Base-by-base conservation (phyloP, 441 rosid species). In the Populus hybrid region DNA sequence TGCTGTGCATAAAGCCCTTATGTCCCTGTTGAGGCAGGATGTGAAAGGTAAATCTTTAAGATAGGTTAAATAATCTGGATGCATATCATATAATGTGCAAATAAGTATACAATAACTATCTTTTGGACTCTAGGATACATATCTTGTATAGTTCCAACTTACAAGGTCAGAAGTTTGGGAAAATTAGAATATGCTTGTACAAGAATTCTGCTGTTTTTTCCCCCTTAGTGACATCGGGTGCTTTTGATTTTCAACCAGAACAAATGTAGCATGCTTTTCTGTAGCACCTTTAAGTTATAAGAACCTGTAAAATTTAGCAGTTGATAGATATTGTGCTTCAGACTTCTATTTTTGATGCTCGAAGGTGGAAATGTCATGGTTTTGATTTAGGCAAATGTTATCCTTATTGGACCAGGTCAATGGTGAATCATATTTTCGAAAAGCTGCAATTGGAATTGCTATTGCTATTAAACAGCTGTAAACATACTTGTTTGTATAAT, bases 11-110 rank as follows among this genome's bases (percentile, higher is more conserved):
- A 94, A 94, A 85, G 98, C 98, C 66, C 89, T 96, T 63, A 90
- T 96, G 97, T 92, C 99, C 36, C 77, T 96, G 82, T 75, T 94
- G 89, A 88, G 98, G 87, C 99, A 94, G 88, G 98, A 96, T 85
- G 94, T 91, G 35, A 94, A 96, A 93, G 99, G 99, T 96, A 84
- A 78, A 1, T 77, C 21, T 66, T 54, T 32, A 23, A 71, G 24
- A 75, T 75, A 30, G 26, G 23, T n/a, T 54, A 61, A 75, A 21
- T 24, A 26, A 46, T 40, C 32, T 42, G 54, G 36, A 10, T 74
- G 14, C 63, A 59, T 21, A 18, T n/a, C 30, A 14, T 10, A 12
- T 8, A 61, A 23, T 14, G 63, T 24, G 59, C 57, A 23, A 14
- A 36, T 59, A 20, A 34, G 5, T 8, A 38, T 69, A 40, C 12